Conservation (phyloP, 1,284 basidiomycete species). For the Sphagnurus paluster region DNA sequence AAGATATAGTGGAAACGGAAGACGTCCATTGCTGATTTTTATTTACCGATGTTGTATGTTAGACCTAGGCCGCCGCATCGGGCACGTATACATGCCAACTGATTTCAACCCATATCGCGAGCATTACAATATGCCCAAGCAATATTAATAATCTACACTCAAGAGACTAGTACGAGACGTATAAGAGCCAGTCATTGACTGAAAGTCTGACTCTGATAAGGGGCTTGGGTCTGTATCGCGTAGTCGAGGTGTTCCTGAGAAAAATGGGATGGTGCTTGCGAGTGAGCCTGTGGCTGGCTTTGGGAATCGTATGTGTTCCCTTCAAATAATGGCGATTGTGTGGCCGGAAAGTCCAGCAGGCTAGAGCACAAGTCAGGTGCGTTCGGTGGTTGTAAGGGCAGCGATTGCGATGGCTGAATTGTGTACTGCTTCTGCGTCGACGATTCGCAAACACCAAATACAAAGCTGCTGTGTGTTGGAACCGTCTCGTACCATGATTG, state of each 20-base stretch:
- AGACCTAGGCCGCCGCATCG: too few species aligned
- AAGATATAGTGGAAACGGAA: too few species aligned
- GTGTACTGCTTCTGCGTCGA: background rate
- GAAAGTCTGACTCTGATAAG: constrained; percentile 45
- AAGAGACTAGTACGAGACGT: too few species aligned
- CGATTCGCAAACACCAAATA: constrained; percentile 1
- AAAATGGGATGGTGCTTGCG: constrained; percentile 15
- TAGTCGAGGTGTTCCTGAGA: constrained; percentile 28
- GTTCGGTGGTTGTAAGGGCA: too few species aligned
- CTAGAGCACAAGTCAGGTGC: too few species aligned
- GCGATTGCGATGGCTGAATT: too few species aligned
- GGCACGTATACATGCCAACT: too few species aligned
- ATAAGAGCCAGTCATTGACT: constrained; percentile 17
- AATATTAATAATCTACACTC: too few species aligned
- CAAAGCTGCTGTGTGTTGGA: constrained; percentile 11
- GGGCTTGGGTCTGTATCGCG: constrained; percentile 55
- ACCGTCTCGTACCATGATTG: constrained; percentile 32
- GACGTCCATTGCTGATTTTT: too few species aligned
- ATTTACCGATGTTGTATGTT: constrained; percentile 1
- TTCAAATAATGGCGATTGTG: background rate
- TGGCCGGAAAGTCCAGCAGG: too few species aligned
- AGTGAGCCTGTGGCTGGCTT: constrained; percentile 12
- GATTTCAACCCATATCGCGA: too few species aligned
- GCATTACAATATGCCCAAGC: too few species aligned
- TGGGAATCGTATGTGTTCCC: background rate